phyloP scores from a whole-genome alignment of 2,329 filamentous ascomycete genomes.

The Neonectria magnoliae region DNA sequence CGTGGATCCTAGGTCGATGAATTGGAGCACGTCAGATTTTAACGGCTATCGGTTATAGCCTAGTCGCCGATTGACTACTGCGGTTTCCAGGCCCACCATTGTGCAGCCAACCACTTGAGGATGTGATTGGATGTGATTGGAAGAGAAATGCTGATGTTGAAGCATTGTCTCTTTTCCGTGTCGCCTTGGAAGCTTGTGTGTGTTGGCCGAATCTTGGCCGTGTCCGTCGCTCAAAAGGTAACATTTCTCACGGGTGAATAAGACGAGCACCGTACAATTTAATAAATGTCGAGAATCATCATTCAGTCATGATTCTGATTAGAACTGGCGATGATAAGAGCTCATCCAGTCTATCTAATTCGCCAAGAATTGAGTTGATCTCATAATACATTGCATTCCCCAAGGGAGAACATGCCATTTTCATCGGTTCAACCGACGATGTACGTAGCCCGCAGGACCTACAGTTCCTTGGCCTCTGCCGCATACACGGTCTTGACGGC shows the following conservation, averaged over 20 bases:
- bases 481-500: constrained; percentile 31
- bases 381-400: constrained; percentile 10
- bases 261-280: neutral
- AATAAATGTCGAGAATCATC: neutral
- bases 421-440: constrained; percentile 8
- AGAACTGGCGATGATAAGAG: neutral
- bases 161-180: too few relatives aligned
- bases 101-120: neutral
- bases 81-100: neutral
- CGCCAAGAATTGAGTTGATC: constrained; percentile 17
- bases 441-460: neutral
- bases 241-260: neutral
- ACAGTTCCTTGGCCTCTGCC: constrained; percentile 24
- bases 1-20: neutral
- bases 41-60: neutral
- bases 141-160: too few relatives aligned
- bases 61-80: neutral
- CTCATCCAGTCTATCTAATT: neutral
- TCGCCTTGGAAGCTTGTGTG: too few relatives aligned
- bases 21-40: neutral
- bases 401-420: neutral
- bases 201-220: too few relatives aligned
- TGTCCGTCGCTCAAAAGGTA: too few relatives aligned
- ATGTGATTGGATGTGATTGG: neutral
- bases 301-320: neutral